Evolutionary conservation across 768 basidiomycete genomes (phyloP).

Genomic region (Tulasnella calospora): DNA sequence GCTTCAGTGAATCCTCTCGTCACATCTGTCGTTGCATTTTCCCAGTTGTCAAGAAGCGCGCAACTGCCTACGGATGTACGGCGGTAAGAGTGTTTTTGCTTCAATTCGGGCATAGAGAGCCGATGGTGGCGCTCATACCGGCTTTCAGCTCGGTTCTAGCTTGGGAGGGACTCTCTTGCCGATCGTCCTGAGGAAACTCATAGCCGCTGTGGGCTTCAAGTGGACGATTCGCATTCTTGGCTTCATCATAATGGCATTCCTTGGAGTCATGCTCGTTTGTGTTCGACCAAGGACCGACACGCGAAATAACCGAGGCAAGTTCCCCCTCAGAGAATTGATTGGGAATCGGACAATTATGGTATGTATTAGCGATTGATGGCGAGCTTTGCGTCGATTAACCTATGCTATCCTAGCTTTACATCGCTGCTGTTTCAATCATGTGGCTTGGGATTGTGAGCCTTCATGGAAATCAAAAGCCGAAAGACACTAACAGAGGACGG

Average conservation of each 20-base stretch:
- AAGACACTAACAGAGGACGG: neutral
- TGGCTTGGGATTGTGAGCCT: conserved; percentile 23
- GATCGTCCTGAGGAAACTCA: conserved; percentile 27
- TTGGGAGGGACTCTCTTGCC: conserved; percentile 27
- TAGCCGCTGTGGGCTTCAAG: conserved; percentile 27
- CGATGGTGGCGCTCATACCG: conserved; percentile 47
- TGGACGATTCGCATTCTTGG: conserved; percentile 58
- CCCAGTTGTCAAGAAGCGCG: neutral
- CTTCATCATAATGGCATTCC: conserved; percentile 51
- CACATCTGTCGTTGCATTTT: neutral
- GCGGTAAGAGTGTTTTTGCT: neutral
- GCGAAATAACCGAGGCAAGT: conserved; percentile 49
- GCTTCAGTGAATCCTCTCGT: neutral
- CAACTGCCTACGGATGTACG: neutral
- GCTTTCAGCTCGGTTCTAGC: conserved; percentile 38
- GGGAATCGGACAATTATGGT: conserved; percentile 51
- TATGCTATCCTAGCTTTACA: conserved; percentile 44
- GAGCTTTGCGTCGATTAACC: conserved; percentile 25
- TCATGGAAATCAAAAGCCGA: neutral
- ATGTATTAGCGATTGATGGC: conserved; percentile 37
- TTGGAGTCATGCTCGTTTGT: conserved; percentile 44
- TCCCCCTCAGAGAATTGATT: conserved; percentile 51
- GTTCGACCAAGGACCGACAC: conserved; percentile 31
- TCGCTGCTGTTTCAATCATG: conserved; percentile 36
- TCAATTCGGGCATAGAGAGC: neutral